Conservation (phyloP, 495 filamentous ascomycete species). For the Lepraria neglecta region DNA sequence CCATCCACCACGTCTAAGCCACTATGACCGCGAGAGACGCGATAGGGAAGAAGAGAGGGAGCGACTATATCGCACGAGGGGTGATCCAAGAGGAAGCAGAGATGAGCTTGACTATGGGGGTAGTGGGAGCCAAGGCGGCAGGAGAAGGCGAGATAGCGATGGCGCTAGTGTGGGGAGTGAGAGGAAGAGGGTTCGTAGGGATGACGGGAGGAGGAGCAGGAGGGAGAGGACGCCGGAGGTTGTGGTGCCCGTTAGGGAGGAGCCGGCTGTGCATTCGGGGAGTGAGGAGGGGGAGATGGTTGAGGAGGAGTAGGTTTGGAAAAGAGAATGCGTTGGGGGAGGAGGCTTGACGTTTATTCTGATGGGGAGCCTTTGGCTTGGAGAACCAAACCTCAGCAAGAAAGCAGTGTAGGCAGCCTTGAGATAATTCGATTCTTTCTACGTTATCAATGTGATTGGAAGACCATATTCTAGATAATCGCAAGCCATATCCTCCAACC, state of each 20-base stretch:
- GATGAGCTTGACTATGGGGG: conserved; percentile 87
- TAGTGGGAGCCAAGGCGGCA: conserved; percentile 55
- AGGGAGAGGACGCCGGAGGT: conserved; percentile 49
- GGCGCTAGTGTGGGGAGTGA: conserved; percentile 45
- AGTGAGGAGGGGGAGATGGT: conserved; percentile 95
- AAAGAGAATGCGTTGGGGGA: background rate
- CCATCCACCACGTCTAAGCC: conserved; percentile 33
- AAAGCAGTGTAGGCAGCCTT: too few species aligned
- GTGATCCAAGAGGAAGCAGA: conserved; percentile 64
- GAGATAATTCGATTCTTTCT: too few species aligned
- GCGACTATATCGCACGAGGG: conserved; percentile 72
- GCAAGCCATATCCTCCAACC: background rate
- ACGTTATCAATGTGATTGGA: too few species aligned
- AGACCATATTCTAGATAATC: background rate
- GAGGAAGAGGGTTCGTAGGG: conserved; percentile 56
- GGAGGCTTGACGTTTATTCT: background rate
- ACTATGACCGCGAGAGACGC: conserved; percentile 66
- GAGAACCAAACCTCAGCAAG: too few species aligned
- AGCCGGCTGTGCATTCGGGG: conserved; percentile 67
- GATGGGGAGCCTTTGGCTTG: background rate
- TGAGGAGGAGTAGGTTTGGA: conserved; percentile 65
- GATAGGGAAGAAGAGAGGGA: conserved; percentile 82
- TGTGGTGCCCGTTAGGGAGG: conserved; percentile 49
- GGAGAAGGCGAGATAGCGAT: conserved; percentile 67
- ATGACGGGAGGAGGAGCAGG: conserved; percentile 49